phyloP scores from a whole-genome alignment of 495 filamentous ascomycete genomes.

The Aspergillus heteromorphus region DNA sequence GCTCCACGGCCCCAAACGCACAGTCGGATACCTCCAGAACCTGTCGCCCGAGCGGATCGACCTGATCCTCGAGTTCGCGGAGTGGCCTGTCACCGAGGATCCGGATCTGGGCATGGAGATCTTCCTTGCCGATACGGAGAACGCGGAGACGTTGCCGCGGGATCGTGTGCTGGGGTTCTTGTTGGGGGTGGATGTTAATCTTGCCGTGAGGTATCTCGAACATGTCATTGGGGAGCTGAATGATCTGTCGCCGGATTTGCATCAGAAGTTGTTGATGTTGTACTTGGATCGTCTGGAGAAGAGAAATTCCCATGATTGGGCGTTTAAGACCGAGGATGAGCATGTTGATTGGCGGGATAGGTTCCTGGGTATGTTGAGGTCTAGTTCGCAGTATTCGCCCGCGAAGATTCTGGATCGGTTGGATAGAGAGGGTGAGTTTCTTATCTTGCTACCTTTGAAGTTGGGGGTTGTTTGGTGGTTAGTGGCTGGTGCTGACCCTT shows the following conservation, averaged over 20 bases:
- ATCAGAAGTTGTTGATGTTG: conserved; percentile 72
- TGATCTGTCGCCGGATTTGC: conserved; percentile 78
- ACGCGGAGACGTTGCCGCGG: conserved; percentile 83
- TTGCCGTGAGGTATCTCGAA: conserved; percentile 83
- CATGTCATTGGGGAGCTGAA: conserved; percentile 85
- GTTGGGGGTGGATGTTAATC: conserved; percentile 54
- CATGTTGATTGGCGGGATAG: conserved; percentile 55
- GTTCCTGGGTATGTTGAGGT: conserved; percentile 68
- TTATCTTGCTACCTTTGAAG: too few species aligned
- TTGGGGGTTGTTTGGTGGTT: too few species aligned
- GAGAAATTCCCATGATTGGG: conserved; percentile 25
- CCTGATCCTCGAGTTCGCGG: conserved; percentile 82
- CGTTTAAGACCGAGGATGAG: conserved; percentile 42
- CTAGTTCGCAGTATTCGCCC: conserved; percentile 73
- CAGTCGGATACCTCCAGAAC: conserved; percentile 84
- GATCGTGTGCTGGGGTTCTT: conserved; percentile 71
- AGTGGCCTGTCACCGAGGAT: conserved; percentile 75
- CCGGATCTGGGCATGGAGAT: conserved; percentile 86
- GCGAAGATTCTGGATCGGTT: conserved; percentile 68
- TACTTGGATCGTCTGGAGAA: conserved; percentile 62
- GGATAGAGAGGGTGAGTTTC: conserved; percentile 69
- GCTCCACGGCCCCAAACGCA: conserved; percentile 77
- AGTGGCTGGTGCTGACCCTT: too few species aligned
- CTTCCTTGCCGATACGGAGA: conserved; percentile 90
- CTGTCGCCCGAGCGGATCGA: conserved; percentile 84